Percentiles rank a stretch among this genome's conserved stretches.
Conservation (phyloP, 192 early-diverging fungal species). For the Linnemannia schmuckeri region DNA sequence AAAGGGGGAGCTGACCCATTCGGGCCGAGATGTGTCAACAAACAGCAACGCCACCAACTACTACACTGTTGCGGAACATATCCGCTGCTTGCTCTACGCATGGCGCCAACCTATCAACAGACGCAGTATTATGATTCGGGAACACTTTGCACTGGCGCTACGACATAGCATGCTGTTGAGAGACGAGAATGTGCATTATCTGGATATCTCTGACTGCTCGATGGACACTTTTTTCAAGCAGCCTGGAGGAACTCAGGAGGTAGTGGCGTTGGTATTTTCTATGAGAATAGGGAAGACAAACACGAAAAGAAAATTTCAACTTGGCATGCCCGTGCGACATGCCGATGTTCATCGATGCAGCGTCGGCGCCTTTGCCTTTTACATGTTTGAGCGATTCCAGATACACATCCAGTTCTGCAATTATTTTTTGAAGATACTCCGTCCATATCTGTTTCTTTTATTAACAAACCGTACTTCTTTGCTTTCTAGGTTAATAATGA, state of each 20-base stretch:
- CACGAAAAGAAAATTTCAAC: neutral
- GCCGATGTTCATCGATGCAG: conserved; percentile 3
- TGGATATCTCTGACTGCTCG: neutral
- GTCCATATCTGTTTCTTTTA: neutral
- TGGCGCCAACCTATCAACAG: neutral
- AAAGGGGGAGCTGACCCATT: neutral
- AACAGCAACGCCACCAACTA: neutral
- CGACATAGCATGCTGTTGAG: conserved; percentile 2
- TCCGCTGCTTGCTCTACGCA: neutral
- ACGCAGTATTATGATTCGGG: neutral
- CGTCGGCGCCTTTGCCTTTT: conserved; percentile 6
- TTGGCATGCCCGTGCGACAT: conserved; percentile 1
- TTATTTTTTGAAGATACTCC: neutral
- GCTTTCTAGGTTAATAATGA: neutral
- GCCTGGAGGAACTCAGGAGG: neutral
- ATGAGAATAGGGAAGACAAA: conserved; percentile 3
- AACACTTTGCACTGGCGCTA: conserved; percentile 1
- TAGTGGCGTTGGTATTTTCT: neutral
- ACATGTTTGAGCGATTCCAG: conserved; percentile 1
- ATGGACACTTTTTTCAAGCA: neutral
- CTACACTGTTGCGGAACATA: neutral
- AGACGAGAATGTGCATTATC: neutral
- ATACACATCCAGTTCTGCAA: neutral
- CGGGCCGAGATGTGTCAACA: neutral
- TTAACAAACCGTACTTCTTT: neutral